Conservation (phyloP, 805 yeast genomes). For the Jamesozyma piceae region DNA sequence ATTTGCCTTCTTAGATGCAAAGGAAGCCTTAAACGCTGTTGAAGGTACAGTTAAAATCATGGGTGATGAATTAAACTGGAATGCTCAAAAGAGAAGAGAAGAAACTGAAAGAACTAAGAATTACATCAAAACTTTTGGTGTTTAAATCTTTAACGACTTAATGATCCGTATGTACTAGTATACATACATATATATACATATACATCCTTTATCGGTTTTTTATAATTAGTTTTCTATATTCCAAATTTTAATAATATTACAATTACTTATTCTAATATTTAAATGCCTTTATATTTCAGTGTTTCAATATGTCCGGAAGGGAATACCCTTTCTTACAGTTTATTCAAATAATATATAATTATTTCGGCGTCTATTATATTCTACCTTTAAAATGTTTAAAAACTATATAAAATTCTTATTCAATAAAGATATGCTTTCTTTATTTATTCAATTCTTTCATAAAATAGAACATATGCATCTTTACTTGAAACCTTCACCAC, state of each 20-base stretch:
- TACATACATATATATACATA: neutral
- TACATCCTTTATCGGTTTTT: neutral
- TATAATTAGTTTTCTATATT: neutral
- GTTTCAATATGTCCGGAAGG: no score
- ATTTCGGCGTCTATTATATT: no score
- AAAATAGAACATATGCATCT: slow-evolving; percentile 64
- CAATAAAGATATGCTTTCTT: no score
- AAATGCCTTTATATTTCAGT: no score
- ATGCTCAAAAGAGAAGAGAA: slow-evolving; percentile 46
- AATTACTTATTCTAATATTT: no score
- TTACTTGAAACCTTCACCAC: slow-evolving; percentile 37
- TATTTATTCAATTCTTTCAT: slow-evolving; percentile 32
- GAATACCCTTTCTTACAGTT: no score
- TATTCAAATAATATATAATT: no score
- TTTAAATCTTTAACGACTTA: slow-evolving; percentile 9
- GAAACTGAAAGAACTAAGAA: slow-evolving; percentile 40
- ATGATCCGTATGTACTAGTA: neutral
- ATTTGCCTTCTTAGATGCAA: slow-evolving; percentile 82
- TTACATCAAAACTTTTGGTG: slow-evolving; percentile 57
- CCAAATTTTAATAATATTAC: no score
- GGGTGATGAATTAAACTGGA: slow-evolving; percentile 76
- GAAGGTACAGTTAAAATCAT: slow-evolving; percentile 80
- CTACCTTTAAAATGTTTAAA: no score
- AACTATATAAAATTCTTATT: no score
- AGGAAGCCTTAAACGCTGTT: slow-evolving; percentile 69